These are phyloP conservation scores for Aspergillus sp. DNA, from an alignment of 2,329 filamentous ascomycete genomes.

Conservation along the genomic window DNA sequence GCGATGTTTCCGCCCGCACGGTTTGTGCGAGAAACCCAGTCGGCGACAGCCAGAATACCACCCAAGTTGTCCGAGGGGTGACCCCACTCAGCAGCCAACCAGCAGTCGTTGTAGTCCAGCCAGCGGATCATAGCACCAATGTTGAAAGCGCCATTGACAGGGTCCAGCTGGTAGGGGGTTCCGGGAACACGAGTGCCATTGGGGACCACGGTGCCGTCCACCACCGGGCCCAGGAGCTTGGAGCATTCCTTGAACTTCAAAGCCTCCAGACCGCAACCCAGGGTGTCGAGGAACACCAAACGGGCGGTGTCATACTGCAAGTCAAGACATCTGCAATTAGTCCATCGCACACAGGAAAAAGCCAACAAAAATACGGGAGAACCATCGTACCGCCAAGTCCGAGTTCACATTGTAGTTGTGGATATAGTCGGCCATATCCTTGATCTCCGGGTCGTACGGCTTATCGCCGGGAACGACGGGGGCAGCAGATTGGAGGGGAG, in stretches of 20 bases:
- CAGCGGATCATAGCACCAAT: slow-evolving; percentile 98
- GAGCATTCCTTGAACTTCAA: slow-evolving; percentile 94
- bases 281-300: slow-evolving; percentile 94
- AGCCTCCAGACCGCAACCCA: slow-evolving; percentile 94
- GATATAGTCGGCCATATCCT: slow-evolving; percentile 92
- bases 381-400: slow-evolving; percentile 77
- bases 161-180: slow-evolving; percentile 91
- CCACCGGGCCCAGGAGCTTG: slow-evolving; percentile 89
- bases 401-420: slow-evolving; percentile 90
- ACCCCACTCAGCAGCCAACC: slow-evolving; percentile 97
- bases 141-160: slow-evolving; percentile 95
- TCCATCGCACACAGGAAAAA: neutral
- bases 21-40: slow-evolving; percentile 96
- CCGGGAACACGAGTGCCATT: slow-evolving; percentile 90
- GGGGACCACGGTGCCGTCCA: slow-evolving; percentile 86
- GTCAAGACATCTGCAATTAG: neutral
- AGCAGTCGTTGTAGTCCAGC: slow-evolving; percentile 99
- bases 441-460: slow-evolving; percentile 88
- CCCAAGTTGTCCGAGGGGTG: slow-evolving; percentile 98
- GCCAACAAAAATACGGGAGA: neutral
- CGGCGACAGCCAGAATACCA: slow-evolving; percentile 91
- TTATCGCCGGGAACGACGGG: slow-evolving; percentile 42
- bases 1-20: slow-evolving; percentile 75
- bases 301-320: slow-evolving; percentile 81
- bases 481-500: slow-evolving; percentile 41